These are phyloP conservation scores for Agrocybe praecox DNA, from an alignment of 768 basidiomycete species.

Conservation along the genomic window DNA sequence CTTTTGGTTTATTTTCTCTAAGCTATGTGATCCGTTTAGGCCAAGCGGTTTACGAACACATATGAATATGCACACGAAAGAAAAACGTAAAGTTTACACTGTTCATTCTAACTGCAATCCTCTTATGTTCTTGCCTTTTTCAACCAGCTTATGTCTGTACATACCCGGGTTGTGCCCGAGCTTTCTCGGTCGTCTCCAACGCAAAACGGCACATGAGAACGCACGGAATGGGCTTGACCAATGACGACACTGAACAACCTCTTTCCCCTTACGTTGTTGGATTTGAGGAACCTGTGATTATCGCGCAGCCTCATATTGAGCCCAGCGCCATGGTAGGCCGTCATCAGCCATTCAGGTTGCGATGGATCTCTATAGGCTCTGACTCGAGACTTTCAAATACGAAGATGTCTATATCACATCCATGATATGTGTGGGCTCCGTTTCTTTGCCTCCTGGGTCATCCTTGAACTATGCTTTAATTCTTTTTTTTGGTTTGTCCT, in stretches of 20 bases:
- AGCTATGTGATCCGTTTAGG: conserved; percentile 12
- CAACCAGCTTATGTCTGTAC: conserved; percentile 41
- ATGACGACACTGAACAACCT: conserved; percentile 16
- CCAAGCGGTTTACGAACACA: conserved; percentile 35
- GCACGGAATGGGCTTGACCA: conserved; percentile 47
- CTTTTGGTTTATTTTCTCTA: neutral
- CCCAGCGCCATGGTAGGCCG: neutral
- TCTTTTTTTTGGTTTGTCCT: neutral
- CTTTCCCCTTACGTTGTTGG: conserved; percentile 27
- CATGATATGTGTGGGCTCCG: too few relatives aligned
- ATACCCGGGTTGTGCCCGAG: conserved; percentile 51
- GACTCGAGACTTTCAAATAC: neutral
- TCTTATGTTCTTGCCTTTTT: neutral
- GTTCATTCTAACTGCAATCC: neutral
- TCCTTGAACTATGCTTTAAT: neutral
- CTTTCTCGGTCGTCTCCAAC: conserved; percentile 67
- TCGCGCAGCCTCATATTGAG: neutral
- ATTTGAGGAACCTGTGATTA: conserved; percentile 29
- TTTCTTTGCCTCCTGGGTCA: too few relatives aligned
- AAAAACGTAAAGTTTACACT: conserved; percentile 29
- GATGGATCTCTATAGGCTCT: conserved; percentile 7
- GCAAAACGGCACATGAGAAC: conserved; percentile 67
- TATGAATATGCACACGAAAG: conserved; percentile 37
- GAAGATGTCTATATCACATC: neutral
- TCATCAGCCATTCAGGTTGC: conserved; percentile 8